Evolutionary conservation across 1,139 yeast genomes (phyloP).

Genomic region (Pichia sp.): DNA sequence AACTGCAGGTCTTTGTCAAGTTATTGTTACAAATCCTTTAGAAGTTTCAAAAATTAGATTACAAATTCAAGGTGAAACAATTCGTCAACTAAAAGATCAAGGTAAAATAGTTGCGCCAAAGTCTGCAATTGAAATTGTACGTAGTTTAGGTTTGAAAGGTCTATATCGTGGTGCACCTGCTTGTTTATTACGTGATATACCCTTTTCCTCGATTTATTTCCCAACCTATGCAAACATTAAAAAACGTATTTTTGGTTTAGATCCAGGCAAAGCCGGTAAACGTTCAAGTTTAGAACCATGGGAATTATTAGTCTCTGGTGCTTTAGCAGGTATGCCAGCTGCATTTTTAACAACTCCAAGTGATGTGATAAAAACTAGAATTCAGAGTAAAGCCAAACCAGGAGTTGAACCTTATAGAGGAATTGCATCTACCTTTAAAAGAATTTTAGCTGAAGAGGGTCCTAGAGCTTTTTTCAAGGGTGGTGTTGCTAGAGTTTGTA

Average conservation of each 20-base stretch:
- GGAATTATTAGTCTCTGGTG: constrained; percentile 85
- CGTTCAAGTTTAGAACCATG: constrained; percentile 60
- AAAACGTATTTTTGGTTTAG: constrained; percentile 73
- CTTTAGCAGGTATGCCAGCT: constrained; percentile 96
- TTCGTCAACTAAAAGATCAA: constrained; percentile 29
- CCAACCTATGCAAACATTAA: constrained; percentile 95
- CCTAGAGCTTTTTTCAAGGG: constrained; percentile 85
- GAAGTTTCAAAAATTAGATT: constrained; percentile 93
- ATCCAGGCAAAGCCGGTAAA: constrained; percentile 52
- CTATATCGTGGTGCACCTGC: constrained; percentile 90
- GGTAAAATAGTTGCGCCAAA: constrained; percentile 30
- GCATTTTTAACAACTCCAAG: constrained; percentile 95
- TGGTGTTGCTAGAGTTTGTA: constrained; percentile 86
- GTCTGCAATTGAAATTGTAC: constrained; percentile 68
- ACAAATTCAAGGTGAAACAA: constrained; percentile 83
- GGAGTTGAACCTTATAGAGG: constrained; percentile 77
- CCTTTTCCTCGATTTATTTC: constrained; percentile 94
- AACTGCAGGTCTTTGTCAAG: constrained; percentile 95
- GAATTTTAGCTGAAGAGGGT: constrained; percentile 63
- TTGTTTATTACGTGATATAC: constrained; percentile 90
- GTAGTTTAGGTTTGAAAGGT: constrained; percentile 75
- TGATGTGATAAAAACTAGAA: constrained; percentile 92
- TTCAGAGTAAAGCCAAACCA: constrained; percentile 76
- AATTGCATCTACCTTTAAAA: constrained; percentile 66
- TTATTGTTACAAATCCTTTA: constrained; percentile 88